These are phyloP conservation scores for Drechslerella stenobrocha DNA, from an alignment of 2,329 filamentous ascomycete species.

Conservation along the genomic window DNA sequence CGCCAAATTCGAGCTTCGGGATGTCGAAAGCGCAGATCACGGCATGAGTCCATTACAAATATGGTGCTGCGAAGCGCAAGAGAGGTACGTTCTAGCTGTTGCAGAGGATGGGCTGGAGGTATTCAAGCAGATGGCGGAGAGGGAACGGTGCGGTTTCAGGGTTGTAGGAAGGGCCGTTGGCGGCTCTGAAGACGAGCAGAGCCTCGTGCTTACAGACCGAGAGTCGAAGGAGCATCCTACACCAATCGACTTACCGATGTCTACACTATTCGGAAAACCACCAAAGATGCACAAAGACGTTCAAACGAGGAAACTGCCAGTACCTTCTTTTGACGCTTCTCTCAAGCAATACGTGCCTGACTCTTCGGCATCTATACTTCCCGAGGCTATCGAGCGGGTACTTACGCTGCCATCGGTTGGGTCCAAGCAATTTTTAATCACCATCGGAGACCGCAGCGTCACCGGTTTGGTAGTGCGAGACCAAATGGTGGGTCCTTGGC, in stretches of 20 bases:
- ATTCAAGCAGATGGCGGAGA: constrained; percentile 69
- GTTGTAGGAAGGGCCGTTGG: constrained; percentile 78
- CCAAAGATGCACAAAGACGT: constrained; percentile 79
- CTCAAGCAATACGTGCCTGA: constrained; percentile 69
- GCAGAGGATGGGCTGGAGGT: constrained; percentile 76
- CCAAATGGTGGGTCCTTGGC: constrained; percentile 96
- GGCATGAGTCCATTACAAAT: constrained; percentile 96
- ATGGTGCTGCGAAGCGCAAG: constrained; percentile 97
- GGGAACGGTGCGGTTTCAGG: constrained; percentile 90
- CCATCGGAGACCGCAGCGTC: constrained; percentile 89
- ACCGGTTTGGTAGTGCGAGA: constrained; percentile 86
- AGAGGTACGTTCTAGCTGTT: constrained; percentile 90
- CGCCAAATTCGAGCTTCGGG: constrained; percentile 88
- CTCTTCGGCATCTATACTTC: constrained; percentile 61
- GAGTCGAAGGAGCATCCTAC: constrained; percentile 73
- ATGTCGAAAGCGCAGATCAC: constrained; percentile 84
- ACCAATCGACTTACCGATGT: constrained; percentile 87
- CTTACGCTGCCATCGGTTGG: constrained; percentile 84
- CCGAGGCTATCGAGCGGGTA: constrained; percentile 76
- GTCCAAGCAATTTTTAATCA: constrained; percentile 97
- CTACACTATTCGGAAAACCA: constrained; percentile 82
- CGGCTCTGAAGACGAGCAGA: constrained; percentile 68
- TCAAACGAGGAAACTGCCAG: constrained; percentile 67
- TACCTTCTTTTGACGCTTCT: constrained; percentile 74
- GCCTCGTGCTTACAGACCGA: constrained; percentile 77